Base-by-base conservation (phyloP, 257 asterid genomes). In the Solanum appendiculatum region DNA sequence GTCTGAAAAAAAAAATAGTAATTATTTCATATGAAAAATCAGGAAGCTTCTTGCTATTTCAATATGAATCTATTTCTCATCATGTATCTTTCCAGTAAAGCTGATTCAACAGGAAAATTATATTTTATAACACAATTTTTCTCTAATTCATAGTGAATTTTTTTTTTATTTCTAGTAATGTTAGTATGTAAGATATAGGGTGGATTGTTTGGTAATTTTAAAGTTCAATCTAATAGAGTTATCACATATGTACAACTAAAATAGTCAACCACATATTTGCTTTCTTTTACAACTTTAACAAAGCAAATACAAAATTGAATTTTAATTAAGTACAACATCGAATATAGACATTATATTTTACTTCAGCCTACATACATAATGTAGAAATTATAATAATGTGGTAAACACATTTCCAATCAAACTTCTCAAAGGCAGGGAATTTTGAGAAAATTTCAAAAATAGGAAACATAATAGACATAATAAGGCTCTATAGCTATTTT, bases 21-120 rank as follows among this genome's bases (percentile, higher is more conserved):
- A 54, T 54, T 54, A 54, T 54, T 54, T 54, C 0, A 54, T 2
- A 54, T 18, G 63, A 54, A 54, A 54, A 51, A 18, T 9, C 9
- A 54, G 0, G 63, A 54, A 54, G n/a, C 23, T 54, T 54, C 18
- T 0, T 1, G 63, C 0, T 18, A 6, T 18, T 18, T 54, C 3
- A 2, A 2, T 54, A n/a, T 18, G 10, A 18, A 6, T 54, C n/a
- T 18, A 54, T 54, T 54, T 0, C 0, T 0, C 13, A 40, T 0
- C 1, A 40, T 40, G 13, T 13, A 40, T 40, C 2, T 40, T 40
- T 0, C 13, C 4, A 40, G 7, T 40, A 4, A 40, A 40, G 9
- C 4, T 9, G 4, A 40, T 40, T 34, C 1, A 0, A 2, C 16
- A 0, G 0, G 16, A 51, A 18, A 54, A 54, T 2, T 1, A 54